Evolutionary conservation across 164 flowering plant species (phyloP), one percentile per base, ranked within the genome.

Genomic region (Magnolia changhungtana): DNA sequence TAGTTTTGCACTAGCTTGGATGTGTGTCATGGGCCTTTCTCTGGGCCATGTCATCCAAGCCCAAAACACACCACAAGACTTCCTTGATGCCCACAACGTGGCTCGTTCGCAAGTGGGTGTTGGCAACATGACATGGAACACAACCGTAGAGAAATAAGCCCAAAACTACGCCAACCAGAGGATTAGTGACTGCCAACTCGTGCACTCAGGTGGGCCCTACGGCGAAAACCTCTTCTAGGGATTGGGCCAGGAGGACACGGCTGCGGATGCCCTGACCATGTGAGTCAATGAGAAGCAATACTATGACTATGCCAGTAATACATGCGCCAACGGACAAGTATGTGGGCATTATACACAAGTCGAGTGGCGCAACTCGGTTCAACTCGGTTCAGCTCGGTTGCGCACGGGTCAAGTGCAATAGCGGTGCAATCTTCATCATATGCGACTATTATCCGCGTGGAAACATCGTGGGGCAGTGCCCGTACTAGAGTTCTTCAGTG

Each of bases 171-270:
- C 82, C 3, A 0, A 0, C 5, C 27, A 76, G 66, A 82, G 86
- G 11, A 31, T 16, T 3, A 4, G 0, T 5, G 87, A 86, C 68
- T 89, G 91, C 85, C 7, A 67, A 27, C 72, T 85, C 75, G 11
- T 69, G 19, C 91, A 88, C 74, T 84, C 88, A 0, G 1, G 24
- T 0, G 79, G 81, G 1, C 75, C 61, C 0, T 85, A 82, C 76
- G 91, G 91, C 0, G 91, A 89, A 85, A 89, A 87, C 81, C 16
- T 85, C 18, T 87, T 83, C 68, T 86, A 86, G 87, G 84, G 81
- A 0, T 23, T 16, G 1, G 58, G 59, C 19, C 4, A 2, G n/a
- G 73, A 18, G 18, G 50, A 16, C 58, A 55, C 16, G 5, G 59
- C 23, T 23, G 55, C n/a, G 20, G 24, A 16, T 20, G 73, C 73